phyloP scores from a whole-genome alignment of 768 basidiomycete genomes.

The Trametes gibbosa region DNA sequence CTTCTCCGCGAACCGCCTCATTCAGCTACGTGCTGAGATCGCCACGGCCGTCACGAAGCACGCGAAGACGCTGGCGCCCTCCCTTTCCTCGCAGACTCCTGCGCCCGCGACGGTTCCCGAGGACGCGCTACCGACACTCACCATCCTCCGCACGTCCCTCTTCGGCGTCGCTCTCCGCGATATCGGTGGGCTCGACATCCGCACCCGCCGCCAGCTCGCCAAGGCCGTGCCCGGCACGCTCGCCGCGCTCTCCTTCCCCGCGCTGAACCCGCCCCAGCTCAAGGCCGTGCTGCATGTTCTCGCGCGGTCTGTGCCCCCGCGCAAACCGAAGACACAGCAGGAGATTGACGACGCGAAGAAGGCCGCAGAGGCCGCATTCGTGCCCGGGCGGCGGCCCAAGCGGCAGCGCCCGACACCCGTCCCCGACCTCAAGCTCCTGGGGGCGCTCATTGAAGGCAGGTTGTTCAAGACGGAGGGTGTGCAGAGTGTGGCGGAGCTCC shows the following conservation, averaged over 20 bases:
- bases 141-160: constrained; percentile 72
- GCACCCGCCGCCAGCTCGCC: constrained; percentile 51
- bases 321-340: constrained; percentile 49
- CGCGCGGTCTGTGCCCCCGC: constrained; percentile 62
- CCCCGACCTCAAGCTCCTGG: constrained; percentile 72
- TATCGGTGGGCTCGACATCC: constrained; percentile 47
- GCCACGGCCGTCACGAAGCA: constrained; percentile 43
- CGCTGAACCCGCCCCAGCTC: constrained; percentile 72
- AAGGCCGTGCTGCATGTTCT: constrained; percentile 64
- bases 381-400: constrained; percentile 70
- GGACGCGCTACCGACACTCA: constrained; percentile 47
- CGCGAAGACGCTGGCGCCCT: constrained; percentile 33
- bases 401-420: constrained; percentile 49
- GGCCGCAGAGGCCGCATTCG: constrained; percentile 53
- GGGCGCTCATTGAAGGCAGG: constrained; percentile 75
- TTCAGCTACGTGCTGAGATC: constrained; percentile 69
- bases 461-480: constrained; percentile 61
- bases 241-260: constrained; percentile 62
- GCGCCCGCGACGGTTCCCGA: constrained; percentile 26
- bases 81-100: constrained; percentile 38
- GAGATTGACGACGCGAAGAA: constrained; percentile 48
- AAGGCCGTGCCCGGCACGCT: constrained; percentile 56
- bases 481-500: constrained; percentile 66
- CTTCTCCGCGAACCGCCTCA: constrained; percentile 65
- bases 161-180: constrained; percentile 77